phyloP scores from a whole-genome alignment of 352 stramenopile genomes.

The Phytophthora palmivora region DNA sequence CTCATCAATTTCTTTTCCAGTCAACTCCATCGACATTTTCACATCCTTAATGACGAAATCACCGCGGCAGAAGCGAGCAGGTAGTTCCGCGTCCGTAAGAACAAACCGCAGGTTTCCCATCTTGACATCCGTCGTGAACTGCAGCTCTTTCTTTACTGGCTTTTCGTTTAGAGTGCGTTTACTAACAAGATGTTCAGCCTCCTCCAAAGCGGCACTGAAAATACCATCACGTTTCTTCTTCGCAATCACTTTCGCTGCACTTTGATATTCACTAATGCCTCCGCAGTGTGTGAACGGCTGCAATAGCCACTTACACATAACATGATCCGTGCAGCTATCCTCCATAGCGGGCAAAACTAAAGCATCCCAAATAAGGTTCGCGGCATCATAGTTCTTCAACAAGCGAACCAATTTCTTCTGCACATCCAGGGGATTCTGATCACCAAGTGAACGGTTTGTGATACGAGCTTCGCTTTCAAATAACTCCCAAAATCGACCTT shows the following conservation, averaged over 20 bases:
- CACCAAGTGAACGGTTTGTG: slow-evolving; percentile 46
- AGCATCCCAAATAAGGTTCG: slow-evolving; percentile 65
- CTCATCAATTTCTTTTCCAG: slow-evolving; percentile 62
- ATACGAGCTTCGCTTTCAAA: slow-evolving; percentile 63
- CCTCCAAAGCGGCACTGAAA: slow-evolving; percentile 60
- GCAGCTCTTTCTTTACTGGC: slow-evolving; percentile 60
- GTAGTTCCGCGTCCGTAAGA: slow-evolving; percentile 65
- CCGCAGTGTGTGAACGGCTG: slow-evolving; percentile 68
- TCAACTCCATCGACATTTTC: slow-evolving; percentile 63
- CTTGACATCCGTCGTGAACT: slow-evolving; percentile 65
- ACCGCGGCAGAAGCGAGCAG: slow-evolving; percentile 57
- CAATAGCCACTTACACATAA: slow-evolving; percentile 63
- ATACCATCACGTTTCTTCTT: slow-evolving; percentile 76
- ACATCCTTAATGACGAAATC: slow-evolving; percentile 75
- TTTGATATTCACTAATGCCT: slow-evolving; percentile 79
- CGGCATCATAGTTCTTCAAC: slow-evolving; percentile 75
- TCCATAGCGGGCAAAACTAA: slow-evolving; percentile 58
- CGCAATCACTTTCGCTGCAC: slow-evolving; percentile 62
- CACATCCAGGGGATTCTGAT: slow-evolving; percentile 58
- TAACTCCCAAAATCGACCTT: slow-evolving; percentile 66
- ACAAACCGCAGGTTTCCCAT: slow-evolving; percentile 71
- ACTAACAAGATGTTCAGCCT: slow-evolving; percentile 62
- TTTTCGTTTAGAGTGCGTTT: slow-evolving; percentile 47
- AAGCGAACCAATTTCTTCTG: slow-evolving; percentile 81
- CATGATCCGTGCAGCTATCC: slow-evolving; percentile 40